Conservation (phyloP, 768 basidiomycete genomes). For the Pilatotrama ljubarskyi region DNA sequence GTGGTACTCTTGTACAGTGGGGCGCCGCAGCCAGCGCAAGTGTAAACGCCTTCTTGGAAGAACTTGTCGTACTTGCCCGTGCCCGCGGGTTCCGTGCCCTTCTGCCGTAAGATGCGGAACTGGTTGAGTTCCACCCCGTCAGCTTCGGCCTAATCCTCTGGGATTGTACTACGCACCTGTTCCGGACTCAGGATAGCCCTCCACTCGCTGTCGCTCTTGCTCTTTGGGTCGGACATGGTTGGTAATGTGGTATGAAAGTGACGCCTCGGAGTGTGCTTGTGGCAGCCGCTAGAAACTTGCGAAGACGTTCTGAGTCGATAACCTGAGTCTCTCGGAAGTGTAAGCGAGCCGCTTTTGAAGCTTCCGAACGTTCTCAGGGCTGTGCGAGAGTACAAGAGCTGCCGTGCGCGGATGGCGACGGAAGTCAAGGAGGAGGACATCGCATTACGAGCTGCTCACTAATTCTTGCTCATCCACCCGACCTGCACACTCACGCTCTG, state of each 20-base stretch:
- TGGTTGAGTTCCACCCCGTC: no score
- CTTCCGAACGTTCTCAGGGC: neutral
- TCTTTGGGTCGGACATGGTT: constrained; percentile 29
- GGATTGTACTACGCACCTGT: constrained; percentile 62
- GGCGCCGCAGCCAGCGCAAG: constrained; percentile 77
- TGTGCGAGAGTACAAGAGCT: neutral
- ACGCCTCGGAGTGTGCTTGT: neutral
- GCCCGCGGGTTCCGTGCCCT: constrained; percentile 81
- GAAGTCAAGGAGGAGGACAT: constrained; percentile 3
- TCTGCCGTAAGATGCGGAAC: constrained; percentile 85
- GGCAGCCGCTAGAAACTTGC: neutral
- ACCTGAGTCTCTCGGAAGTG: no score
- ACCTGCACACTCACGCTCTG: neutral
- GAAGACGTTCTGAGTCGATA: no score
- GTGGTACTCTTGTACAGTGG: constrained; percentile 87
- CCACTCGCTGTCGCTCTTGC: constrained; percentile 80
- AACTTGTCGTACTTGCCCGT: constrained; percentile 82
- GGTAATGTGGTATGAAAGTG: neutral
- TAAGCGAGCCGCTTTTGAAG: neutral
- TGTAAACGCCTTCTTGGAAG: constrained; percentile 64
- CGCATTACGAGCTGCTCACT: constrained; percentile 19
- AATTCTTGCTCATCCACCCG: constrained; percentile 9
- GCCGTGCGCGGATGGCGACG: constrained; percentile 5
- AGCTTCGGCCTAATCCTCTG: no score
- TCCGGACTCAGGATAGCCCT: constrained; percentile 74